These are phyloP conservation scores for Thermomyces lanuginosus DNA, from an alignment of 2,329 filamentous ascomycete species.

Conservation along the genomic window DNA sequence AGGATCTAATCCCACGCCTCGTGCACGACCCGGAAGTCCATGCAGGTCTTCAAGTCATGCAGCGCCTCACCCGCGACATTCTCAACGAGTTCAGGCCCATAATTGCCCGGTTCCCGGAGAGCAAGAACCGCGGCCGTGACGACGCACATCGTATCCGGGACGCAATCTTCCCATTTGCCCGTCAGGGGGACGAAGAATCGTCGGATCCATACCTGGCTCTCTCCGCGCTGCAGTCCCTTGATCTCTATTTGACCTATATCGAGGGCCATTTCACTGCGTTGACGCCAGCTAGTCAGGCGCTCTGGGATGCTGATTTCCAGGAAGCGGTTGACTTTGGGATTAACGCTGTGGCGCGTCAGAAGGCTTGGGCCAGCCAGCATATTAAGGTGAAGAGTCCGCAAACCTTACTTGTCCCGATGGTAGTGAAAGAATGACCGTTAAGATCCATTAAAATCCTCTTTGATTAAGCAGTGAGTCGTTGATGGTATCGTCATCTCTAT, in stretches of 20 bases:
- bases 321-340: constrained; percentile 12
- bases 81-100: constrained; percentile 10
- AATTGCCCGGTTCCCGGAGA: constrained; percentile 14
- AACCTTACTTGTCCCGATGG: constrained; percentile 20
- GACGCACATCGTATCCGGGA: constrained; percentile 12
- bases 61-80: constrained; percentile 12
- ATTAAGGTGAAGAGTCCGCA: constrained; percentile 19
- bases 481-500: too few species aligned
- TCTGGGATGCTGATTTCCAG: constrained; percentile 21
- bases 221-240: constrained; percentile 11
- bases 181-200: too few species aligned
- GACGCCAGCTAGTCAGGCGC: constrained; percentile 15
- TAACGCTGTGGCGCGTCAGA: constrained; percentile 11
- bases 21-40: constrained; percentile 16
- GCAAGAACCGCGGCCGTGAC: constrained; percentile 10
- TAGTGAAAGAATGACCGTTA: constrained; percentile 1
- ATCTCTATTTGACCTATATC: constrained; percentile 19
- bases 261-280: constrained; percentile 15
- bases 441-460: too few species aligned
- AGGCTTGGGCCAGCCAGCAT: constrained; percentile 19
- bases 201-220: constrained; percentile 12
- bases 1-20: constrained; percentile 2
- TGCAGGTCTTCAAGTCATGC: constrained; percentile 14
- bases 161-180: constrained; percentile 13
- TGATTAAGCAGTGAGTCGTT: too few species aligned